phyloP scores from a whole-genome alignment of 2,329 filamentous ascomycete genomes.

The Botrytis fabae region DNA sequence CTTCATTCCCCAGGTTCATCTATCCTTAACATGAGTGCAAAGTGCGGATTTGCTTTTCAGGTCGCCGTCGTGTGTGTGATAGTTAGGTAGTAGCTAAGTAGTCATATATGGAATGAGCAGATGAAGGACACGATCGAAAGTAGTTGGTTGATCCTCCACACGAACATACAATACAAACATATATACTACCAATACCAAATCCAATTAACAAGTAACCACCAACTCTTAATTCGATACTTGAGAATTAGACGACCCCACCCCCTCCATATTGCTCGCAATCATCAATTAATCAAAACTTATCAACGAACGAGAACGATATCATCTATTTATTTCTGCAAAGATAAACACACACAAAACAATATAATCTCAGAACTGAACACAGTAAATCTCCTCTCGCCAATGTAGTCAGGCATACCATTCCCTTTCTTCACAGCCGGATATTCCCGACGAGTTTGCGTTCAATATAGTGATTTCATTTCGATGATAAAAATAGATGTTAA shows the following conservation, averaged over 20 bases:
- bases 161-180: not conserved
- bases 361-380: not conserved
- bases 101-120: not conserved
- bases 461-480: not conserved
- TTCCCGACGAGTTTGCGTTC: not conserved
- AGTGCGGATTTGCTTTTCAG: not conserved
- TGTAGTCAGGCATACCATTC: not conserved
- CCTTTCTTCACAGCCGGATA: not conserved
- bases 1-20: not conserved
- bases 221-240: not conserved
- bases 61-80: not conserved
- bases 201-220: not conserved
- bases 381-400: not conserved
- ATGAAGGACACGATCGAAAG: not conserved
- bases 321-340: no score
- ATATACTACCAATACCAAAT: not conserved
- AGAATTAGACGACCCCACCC: not conserved
- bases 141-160: accelerated
- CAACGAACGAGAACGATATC: no score
- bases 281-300: not conserved
- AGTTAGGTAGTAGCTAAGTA: not conserved
- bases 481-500: no score
- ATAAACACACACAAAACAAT: not conserved
- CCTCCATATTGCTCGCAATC: not conserved
- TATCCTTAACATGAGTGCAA: not conserved